Base-by-base conservation (phyloP, 352 stramenopile species). In the Phytophthora cryptogea region DNA sequence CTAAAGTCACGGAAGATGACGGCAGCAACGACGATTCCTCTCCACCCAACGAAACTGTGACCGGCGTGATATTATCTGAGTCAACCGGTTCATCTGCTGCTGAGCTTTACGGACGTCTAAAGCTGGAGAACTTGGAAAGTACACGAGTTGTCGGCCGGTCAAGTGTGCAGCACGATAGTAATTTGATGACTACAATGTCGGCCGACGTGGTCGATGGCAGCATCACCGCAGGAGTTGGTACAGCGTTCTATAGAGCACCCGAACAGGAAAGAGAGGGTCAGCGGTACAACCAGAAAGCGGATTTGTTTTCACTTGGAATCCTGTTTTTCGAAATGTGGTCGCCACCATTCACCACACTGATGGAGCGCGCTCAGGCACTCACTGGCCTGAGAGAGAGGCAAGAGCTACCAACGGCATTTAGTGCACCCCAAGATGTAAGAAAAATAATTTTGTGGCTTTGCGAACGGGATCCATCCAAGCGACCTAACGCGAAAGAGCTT, bases 291-390 rank as follows among this genome's bases (percentile, higher is more conserved):
- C 94, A 93, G 43, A 95, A 95, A 48, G 89, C 86, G 3, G 96
- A 99, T 59, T 97, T 99, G 69, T 99, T 96, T 61, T 98, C 89
- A 7, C 74, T 99, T 7, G 96, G 96, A 7, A 92, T 99, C 39
- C 61, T 98, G 26, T 89, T 98, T 49, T 99, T 98, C 56, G 96
- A 98, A 56, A 98, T 98, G 89, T 97, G 96, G 76, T 89, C 89
- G 14, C 88, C 88, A 28, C 90, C 92, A 37, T 98, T 97, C 66
- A 88, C 74, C 37, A 98, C 92, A 28, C 61, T 90, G 27, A 96
- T 97, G 89, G 90, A 97, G 61, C 83, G 89, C 14, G 83, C 87
- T 8, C 76, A 94, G 36, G 81, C 80, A 27, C 71, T 97, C 9
- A 93, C 71, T 6, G 72, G 70, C 8, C 52, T 97, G n/a, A 83